phyloP scores from a whole-genome alignment of 495 filamentous ascomycete species.

The Immersiella caudata region DNA sequence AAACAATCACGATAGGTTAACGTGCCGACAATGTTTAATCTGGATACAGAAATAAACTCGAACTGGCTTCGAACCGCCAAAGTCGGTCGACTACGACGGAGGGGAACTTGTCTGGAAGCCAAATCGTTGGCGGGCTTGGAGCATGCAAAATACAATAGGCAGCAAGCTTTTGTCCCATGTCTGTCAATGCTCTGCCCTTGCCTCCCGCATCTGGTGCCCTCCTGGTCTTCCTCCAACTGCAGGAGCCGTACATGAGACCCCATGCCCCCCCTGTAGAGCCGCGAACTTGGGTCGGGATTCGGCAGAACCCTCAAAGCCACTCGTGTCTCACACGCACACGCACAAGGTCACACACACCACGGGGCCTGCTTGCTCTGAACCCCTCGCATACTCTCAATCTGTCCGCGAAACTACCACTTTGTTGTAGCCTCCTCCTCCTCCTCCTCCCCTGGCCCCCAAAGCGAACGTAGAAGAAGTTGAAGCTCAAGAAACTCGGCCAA shows the following conservation, averaged over 20 bases:
- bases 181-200: too few relatives aligned
- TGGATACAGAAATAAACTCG: too few relatives aligned
- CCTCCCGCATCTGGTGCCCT: too few relatives aligned
- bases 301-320: neutral
- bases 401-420: neutral
- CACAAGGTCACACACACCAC: neutral
- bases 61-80: too few relatives aligned
- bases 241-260: conserved; percentile 13
- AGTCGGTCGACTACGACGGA: too few relatives aligned
- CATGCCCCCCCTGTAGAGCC: conserved; percentile 7
- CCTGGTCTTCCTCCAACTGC: neutral
- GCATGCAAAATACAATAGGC: too few relatives aligned
- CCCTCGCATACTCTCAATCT: neutral
- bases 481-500: neutral
- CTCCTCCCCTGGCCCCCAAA: neutral
- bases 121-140: too few relatives aligned
- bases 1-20: neutral
- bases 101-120: too few relatives aligned
- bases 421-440: neutral
- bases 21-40: neutral
- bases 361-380: neutral
- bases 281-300: neutral
- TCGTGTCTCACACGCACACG: neutral
- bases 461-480: neutral
- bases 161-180: too few relatives aligned